Evolutionary conservation across 169 alveolate genomes (phyloP), one percentile per base, ranked within the genome.

Genomic region (Eimeria acervulina): DNA sequence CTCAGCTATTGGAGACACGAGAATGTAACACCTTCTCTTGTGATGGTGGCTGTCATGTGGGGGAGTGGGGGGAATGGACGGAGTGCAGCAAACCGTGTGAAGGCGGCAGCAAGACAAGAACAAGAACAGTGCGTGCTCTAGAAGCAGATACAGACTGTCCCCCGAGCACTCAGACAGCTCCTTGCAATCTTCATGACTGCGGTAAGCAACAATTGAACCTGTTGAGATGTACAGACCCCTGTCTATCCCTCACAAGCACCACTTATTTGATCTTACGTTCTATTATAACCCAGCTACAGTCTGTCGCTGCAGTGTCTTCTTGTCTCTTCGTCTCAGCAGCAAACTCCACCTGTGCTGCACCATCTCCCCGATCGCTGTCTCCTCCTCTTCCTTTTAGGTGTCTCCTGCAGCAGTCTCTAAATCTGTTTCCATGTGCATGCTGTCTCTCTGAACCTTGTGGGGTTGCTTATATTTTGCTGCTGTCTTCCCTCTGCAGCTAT

Each of bases 1-100:
- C 96, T 1, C 72, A 23, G 36, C 51, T 63, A 80, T 40, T 52
- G 61, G 83, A 59, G 81, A 72, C 88, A 55, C 12, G 87, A 66
- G 94, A 40, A 47, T 95, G 97, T 63, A 95, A 90, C 74, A 83
- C 94, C 28, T 83, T 83, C 33, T 95, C 97, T 31, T 92, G 96
- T 81, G 96, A 95, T 83, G 96, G 97, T n/a, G 97, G 95, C 89
- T 97, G 98, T 66, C 95, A 68, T 76, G 72, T 97, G 70, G 95
- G 97, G 40, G 96, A 92, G 59, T 97, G 98, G 98, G 28, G 93
- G 8, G 97, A 95, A n/a, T 97, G 98, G 98, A 95, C 90, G 59
- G 93, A 42, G 7, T 97, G 98, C 95, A 90, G 97, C 72, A 95
- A 89, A 28, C 89, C 96, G 3, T 97, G 98, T 74, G 97, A 96